Evolutionary conservation across 441 rosid genomes (phyloP), one percentile per base, ranked within the genome.

Genomic region (California macrophylla): DNA sequence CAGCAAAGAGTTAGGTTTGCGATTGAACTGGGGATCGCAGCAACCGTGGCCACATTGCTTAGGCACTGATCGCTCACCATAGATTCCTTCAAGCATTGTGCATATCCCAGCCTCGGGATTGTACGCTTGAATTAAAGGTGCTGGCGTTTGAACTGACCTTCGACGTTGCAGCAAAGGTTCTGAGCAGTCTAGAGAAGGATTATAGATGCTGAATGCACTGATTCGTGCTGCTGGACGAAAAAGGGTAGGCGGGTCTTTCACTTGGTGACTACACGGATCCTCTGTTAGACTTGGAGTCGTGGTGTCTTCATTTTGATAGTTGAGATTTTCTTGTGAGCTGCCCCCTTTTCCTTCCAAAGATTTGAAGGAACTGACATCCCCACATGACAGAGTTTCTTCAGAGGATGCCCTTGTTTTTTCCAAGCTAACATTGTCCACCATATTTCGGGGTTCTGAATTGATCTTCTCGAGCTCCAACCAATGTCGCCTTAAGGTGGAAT

Each of bases 361-460:
- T 78, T 75, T 83, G 28, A 80, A 73, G 62, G 96, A 88, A 74
- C 72, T 81, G 18, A 75, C 83, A 78, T 82, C 87, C 24, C 87
- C 89, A 68, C 88, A 89, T 36, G 92, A 92, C 24, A 88, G 73
- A 61, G 88, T 85, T 75, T 86, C 96, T 76, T 87, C 96, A 20
- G 94, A 89, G 54, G 91, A 87, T 25, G 84, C 89, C 74, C 75
- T 75, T 34, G 72, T 73, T 84, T 79, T 86, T 75, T 87, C 87
- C 73, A 83, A 32, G 73, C 79, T 83, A 73, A 67, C 68, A 71
- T 81, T 85, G 69, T 79, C 88, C 54, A 62, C 80, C 65, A 75
- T 71, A 67, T 73, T 77, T 65, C 70, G 73, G 66, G 80, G 72
- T 68, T 73, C 82, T 3, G 63, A 47, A 63, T 74, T 79, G 0